Conservation (phyloP, 2,329 filamentous ascomycete genomes). For the Xylaria sp. region DNA sequence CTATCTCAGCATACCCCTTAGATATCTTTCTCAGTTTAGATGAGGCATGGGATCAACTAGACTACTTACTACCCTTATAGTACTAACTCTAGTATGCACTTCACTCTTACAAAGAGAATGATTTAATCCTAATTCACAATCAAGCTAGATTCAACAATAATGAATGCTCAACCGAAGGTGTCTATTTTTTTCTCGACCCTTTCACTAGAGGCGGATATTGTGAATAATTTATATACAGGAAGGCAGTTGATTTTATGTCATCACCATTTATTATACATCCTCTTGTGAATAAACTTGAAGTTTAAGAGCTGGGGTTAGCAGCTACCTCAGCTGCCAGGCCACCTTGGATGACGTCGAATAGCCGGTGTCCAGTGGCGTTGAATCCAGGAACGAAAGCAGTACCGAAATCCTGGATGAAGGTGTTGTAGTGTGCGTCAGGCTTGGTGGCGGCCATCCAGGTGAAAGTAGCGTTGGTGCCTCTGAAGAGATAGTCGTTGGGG, state of each 20-base stretch:
- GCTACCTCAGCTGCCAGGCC: slow-evolving; percentile 18
- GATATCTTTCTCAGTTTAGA: too few relatives aligned
- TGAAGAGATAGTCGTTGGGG: slow-evolving; percentile 26
- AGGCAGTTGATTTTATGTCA: background rate
- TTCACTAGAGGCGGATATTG: background rate
- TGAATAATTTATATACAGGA: background rate
- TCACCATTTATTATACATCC: too few relatives aligned
- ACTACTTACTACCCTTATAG: too few relatives aligned
- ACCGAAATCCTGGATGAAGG: slow-evolving; percentile 27
- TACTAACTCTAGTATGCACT: too few relatives aligned
- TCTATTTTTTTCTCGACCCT: background rate
- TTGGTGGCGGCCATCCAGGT: slow-evolving; percentile 26
- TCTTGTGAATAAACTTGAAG: background rate
- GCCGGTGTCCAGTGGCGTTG: slow-evolving; percentile 24
- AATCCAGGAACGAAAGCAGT: slow-evolving; percentile 22
- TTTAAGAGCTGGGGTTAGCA: background rate
- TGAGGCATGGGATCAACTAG: too few relatives aligned
- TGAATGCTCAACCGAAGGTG: too few relatives aligned
- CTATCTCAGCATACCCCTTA: too few relatives aligned
- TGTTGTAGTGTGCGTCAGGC: slow-evolving; percentile 23
- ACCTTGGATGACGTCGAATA: slow-evolving; percentile 26
- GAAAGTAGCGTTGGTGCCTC: slow-evolving; percentile 29
- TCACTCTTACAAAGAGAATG: too few relatives aligned
- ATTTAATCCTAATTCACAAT: too few relatives aligned
- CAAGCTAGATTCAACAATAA: too few relatives aligned